Evolutionary conservation across 139 green algal species (phyloP).

Genomic region (Chlorella sorokiniana): DNA sequence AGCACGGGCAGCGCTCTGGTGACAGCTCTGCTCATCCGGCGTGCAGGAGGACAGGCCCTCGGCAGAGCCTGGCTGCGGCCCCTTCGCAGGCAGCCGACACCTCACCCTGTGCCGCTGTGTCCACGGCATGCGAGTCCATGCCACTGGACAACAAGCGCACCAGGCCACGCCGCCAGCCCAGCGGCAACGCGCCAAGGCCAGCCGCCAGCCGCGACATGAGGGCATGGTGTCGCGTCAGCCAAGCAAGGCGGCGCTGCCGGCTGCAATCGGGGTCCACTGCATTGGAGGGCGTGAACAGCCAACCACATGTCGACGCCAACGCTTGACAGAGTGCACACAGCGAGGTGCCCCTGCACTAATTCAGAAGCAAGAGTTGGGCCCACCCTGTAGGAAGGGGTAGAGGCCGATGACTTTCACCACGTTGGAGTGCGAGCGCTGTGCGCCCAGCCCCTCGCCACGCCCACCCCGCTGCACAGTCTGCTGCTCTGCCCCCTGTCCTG

Average conservation of each 20-base stretch:
- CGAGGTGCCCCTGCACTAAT: not conserved
- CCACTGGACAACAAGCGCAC: not conserved
- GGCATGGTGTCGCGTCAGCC: constrained; percentile 5
- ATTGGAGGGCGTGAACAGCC: not conserved
- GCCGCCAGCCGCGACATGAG: not conserved
- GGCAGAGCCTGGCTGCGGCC: too few relatives aligned
- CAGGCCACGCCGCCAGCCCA: not conserved
- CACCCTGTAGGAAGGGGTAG: constrained; percentile 19
- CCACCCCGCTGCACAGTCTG: not conserved
- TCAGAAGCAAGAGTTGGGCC: not conserved
- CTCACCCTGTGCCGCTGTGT: not conserved
- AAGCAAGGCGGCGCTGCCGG: constrained; percentile 6
- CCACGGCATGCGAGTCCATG: constrained; percentile 22
- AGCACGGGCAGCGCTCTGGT: not conserved
- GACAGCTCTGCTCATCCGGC: too few relatives aligned
- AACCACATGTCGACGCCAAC: not conserved
- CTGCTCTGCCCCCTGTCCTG: not conserved
- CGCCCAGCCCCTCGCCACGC: not conserved
- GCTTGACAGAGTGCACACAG: not conserved
- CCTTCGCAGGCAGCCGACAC: not conserved
- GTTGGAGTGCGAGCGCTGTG: not conserved
- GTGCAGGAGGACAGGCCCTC: too few relatives aligned
- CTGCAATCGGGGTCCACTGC: constrained; percentile 22
- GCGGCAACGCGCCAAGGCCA: not conserved
- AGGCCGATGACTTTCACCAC: constrained; percentile 11